Evolutionary conservation across 768 basidiomycete species (phyloP).

Genomic region (Tremella fuciformis): DNA sequence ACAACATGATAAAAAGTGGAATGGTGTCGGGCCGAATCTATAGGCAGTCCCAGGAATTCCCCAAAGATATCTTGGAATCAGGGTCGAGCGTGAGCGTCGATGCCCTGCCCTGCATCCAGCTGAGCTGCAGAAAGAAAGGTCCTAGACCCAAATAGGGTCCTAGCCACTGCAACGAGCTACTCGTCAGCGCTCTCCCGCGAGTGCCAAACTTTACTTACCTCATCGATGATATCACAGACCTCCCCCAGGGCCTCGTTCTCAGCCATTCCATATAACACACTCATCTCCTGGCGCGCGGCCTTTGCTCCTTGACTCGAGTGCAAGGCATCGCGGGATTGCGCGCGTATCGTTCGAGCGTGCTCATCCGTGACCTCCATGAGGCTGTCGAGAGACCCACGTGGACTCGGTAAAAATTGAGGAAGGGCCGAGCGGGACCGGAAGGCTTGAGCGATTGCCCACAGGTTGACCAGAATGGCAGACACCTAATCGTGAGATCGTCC

Average conservation of each 20-base stretch:
- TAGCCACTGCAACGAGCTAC: slow-evolving; percentile 38
- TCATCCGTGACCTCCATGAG: slow-evolving; percentile 42
- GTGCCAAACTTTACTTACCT: slow-evolving; percentile 33
- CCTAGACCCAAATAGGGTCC: slow-evolving; percentile 44
- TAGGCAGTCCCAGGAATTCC: no score
- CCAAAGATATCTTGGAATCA: no score
- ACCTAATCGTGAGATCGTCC: no score
- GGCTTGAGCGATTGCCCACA: slow-evolving; percentile 49
- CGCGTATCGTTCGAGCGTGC: slow-evolving; percentile 23
- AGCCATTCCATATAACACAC: slow-evolving; percentile 49
- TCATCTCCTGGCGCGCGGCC: slow-evolving; percentile 29
- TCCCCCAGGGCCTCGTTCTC: slow-evolving; percentile 47
- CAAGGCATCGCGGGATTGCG: slow-evolving; percentile 9
- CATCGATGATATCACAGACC: slow-evolving; percentile 46
- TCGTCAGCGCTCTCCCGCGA: slow-evolving; percentile 5
- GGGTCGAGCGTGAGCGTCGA: no score
- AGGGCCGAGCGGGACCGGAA: slow-evolving; percentile 48
- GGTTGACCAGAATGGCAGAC: slow-evolving; percentile 44
- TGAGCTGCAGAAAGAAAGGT: slow-evolving; percentile 25
- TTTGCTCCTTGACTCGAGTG: neutral
- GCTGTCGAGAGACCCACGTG: slow-evolving; percentile 39
- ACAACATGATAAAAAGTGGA: no score
- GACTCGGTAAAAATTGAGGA: slow-evolving; percentile 50
- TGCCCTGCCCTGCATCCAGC: no score
- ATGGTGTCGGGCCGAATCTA: no score